Conservation (phyloP, 345 rosid species). For the Eucalyptus victrix region DNA sequence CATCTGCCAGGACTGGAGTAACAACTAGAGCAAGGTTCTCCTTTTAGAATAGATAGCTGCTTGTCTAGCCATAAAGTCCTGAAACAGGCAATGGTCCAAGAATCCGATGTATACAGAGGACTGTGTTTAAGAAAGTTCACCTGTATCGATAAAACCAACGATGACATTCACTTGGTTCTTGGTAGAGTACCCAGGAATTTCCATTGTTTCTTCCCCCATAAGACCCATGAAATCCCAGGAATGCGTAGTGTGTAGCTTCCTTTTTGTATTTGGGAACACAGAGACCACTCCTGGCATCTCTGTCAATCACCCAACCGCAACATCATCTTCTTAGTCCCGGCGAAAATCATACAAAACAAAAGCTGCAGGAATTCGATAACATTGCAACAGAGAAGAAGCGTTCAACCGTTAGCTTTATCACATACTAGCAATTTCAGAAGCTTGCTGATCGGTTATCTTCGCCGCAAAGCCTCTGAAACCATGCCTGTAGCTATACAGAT, state of each 20-base stretch:
- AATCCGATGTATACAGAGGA: not conserved
- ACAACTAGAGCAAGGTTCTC: not conserved
- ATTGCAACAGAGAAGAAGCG: not conserved
- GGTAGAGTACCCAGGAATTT: slow-evolving; percentile 40
- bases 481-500: slow-evolving; percentile 30
- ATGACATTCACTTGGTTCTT: slow-evolving; percentile 33
- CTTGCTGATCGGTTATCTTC: slow-evolving; percentile 23
- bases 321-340: not conserved
- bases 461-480: slow-evolving; percentile 45
- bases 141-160: slow-evolving; percentile 44
- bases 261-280: slow-evolving; percentile 33
- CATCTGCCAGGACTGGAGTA: not conserved
- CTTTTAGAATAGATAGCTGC: not conserved
- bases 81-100: not conserved
- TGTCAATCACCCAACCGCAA: not conserved
- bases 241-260: slow-evolving; percentile 43
- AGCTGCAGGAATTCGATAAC: not conserved
- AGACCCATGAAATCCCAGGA: slow-evolving; percentile 60
- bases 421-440: slow-evolving; percentile 27
- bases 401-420: not conserved
- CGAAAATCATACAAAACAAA: not conserved
- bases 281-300: slow-evolving; percentile 46
- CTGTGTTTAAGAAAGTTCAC: not conserved
- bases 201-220: slow-evolving; percentile 28
- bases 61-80: not conserved